Conservation (phyloP, 2,329 filamentous ascomycete species). For the Nigrospora sphaerica region DNA sequence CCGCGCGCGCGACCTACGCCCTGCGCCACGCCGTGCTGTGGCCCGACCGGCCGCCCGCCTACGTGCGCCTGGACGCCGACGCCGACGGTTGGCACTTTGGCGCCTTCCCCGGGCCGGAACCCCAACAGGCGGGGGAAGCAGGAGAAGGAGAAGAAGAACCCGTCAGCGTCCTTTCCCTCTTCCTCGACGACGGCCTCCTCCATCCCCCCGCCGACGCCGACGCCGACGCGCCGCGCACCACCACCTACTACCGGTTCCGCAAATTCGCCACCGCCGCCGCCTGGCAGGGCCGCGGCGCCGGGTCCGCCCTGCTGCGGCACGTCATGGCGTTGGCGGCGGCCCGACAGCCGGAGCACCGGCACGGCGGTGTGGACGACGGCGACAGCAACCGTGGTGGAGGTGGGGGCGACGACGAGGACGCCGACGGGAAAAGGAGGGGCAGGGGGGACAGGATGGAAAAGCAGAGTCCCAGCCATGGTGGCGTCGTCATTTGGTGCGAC, state of each 20-base stretch:
- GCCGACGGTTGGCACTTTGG: constrained; percentile 13
- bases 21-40: constrained; percentile 15
- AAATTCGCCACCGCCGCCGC: constrained; percentile 14
- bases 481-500: constrained; percentile 13
- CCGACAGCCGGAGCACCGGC: constrained; percentile 6
- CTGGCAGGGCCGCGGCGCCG: constrained; percentile 15
- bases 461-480: no score
- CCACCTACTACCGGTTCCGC: constrained; percentile 9
- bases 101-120: constrained; percentile 5
- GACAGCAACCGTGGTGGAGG: no score
- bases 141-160: neutral
- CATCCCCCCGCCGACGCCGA: constrained; percentile 1
- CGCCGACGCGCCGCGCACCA: constrained; percentile 1
- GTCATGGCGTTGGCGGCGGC: constrained; percentile 10
- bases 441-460: no score
- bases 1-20: constrained; percentile 11
- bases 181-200: constrained; percentile 5
- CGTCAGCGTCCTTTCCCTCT: constrained; percentile 16
- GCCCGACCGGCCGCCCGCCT: constrained; percentile 12
- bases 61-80: constrained; percentile 16
- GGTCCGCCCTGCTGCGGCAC: constrained; percentile 11
- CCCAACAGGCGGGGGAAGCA: neutral
- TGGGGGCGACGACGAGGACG: no score
- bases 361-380: no score
- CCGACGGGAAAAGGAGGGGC: no score